Conservation (phyloP, 805 yeast genomes). For the Metschnikowia santaceciliae region DNA sequence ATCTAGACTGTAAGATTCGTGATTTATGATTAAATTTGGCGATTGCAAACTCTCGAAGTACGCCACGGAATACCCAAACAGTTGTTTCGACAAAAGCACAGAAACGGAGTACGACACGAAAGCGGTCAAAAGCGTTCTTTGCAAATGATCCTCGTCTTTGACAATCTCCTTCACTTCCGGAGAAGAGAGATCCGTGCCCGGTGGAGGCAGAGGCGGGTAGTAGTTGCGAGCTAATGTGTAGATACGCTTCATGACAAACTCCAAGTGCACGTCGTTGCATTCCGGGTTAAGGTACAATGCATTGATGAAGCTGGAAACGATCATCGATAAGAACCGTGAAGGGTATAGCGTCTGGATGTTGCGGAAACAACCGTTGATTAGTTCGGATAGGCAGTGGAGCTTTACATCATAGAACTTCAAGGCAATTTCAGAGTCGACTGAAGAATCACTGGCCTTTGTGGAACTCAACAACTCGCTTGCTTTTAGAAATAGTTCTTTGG, state of each 20-base stretch:
- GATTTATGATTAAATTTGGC: conserved; percentile 4
- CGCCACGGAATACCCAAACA: conserved; percentile 23
- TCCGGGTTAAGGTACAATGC: conserved; percentile 37
- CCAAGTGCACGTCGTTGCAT: conserved; percentile 24
- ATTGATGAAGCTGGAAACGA: conserved; percentile 55
- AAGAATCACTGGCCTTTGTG: conserved; percentile 26
- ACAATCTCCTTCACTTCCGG: conserved; percentile 37
- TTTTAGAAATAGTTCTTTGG: conserved; percentile 73
- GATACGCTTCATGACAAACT: conserved; percentile 53
- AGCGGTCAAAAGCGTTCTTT: conserved; percentile 60
- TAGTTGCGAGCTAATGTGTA: conserved; percentile 58
- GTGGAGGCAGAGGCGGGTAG: conserved; percentile 36
- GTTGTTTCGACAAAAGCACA: conserved; percentile 20
- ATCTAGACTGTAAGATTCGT: conserved; percentile 17
- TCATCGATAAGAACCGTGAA: conserved; percentile 71
- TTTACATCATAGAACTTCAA: conserved; percentile 48
- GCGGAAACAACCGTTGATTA: conserved; percentile 54
- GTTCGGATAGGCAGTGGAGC: conserved; percentile 64
- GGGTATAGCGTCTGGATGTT: conserved; percentile 70
- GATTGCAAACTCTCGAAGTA: conserved; percentile 13
- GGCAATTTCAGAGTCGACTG: conserved; percentile 5
- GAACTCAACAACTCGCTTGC: conserved; percentile 58
- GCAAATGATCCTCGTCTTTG: conserved; percentile 59
- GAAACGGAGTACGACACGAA: conserved; percentile 54
- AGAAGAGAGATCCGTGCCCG: conserved; percentile 37